Evolutionary conservation across 495 filamentous ascomycete species (phyloP), one percentile per base, ranked within the genome.

Genomic region (Daldinia vernicosa): DNA sequence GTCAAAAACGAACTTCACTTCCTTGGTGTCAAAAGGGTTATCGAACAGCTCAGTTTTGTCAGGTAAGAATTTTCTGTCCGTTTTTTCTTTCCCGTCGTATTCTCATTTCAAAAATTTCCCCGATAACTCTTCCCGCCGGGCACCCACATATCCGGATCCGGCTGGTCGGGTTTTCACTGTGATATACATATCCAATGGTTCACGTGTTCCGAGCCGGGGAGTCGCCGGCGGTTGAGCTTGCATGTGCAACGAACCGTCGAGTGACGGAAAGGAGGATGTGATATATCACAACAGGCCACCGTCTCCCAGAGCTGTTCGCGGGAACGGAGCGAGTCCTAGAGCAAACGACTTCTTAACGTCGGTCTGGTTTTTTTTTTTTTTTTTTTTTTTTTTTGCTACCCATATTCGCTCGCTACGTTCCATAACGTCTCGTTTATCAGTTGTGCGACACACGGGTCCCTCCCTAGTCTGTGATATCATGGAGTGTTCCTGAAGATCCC

Each of bases 41-140:
- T 81, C 28, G 81, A 83, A 52, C 76, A 82, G 56, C 76, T 84
- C 51, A 84, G 81, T 68, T 85, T 84, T 63, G 75, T 85, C 26
- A 83, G 79, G 83, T 85, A 78, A 79, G 81, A 28, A 35, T 6
- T 26, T 60, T 12, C 56, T 1, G 14, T 7, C 51, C 17, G 9
- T 56, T 8, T 56, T 32, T 56, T 35, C 30, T 37, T 56, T 35
- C 22, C 24, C 52, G 12, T 39, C 45, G 22, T 60, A 35, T 37
- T 56, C 50, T 53, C 26, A 26, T 60, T 57, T 63, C 39, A 28
- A 40, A 47, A 62, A 22, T 57, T 50, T 51, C 40, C 39, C 39
- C 52, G 40, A 52, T 24, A 39, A 50, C 22, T 24, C 58, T 56
- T 50, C 32, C 59, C 56, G 24, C 35, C 60, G 66, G 72, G 50